Evolutionary conservation across 108 stramenopile genomes (phyloP), one percentile per base, ranked within the genome.

Genomic region (Epipyxis sp.): DNA sequence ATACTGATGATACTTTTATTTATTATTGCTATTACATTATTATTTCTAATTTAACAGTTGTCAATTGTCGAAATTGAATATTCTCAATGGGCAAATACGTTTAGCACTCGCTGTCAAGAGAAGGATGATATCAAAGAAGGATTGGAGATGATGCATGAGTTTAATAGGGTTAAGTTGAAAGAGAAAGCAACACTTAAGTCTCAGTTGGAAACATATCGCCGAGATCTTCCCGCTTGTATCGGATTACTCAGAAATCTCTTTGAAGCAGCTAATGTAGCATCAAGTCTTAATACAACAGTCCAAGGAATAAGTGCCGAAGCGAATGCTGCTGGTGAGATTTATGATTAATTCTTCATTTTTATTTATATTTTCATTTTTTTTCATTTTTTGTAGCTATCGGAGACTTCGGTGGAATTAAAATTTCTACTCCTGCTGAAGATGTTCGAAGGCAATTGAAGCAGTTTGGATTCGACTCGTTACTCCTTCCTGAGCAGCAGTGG

Each of bases 401-500:
- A 13, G 46, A 50, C 20, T 50, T 6, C 13, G 46, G 46, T 13
- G 46, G 46, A 6, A 50, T 50, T 20, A 6, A 20, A 6, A 6
- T 50, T 50, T 50, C 46, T 20, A 87, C 86, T 1, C 86, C 84
- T 3, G 86, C 84, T 25, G 84, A 82, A 43, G 80, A 78, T 41
- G 82, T 76, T 20, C 79, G 86, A 1, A 40, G 77, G 30, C 40
- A 50, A n/a, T 76, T 80, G 76, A 58, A 44, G 54, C 46, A 72
- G 40, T 61, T 62, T 34, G 86, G 86, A 61, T 78, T 59, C 71
- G 78, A 59, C 16, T 54, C 81, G 16, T 79, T 87, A 30, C 77
- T 79, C 16, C 50, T 83, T 6, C 80, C 77, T 44, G 81, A 87
- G 50, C 84, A 83, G 44, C 86, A 87, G 76, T 87, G 86, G 86